These are phyloP conservation scores for Trichoderma guizhouense DNA, from an alignment of 2,329 filamentous ascomycete species.

Conservation along the genomic window DNA sequence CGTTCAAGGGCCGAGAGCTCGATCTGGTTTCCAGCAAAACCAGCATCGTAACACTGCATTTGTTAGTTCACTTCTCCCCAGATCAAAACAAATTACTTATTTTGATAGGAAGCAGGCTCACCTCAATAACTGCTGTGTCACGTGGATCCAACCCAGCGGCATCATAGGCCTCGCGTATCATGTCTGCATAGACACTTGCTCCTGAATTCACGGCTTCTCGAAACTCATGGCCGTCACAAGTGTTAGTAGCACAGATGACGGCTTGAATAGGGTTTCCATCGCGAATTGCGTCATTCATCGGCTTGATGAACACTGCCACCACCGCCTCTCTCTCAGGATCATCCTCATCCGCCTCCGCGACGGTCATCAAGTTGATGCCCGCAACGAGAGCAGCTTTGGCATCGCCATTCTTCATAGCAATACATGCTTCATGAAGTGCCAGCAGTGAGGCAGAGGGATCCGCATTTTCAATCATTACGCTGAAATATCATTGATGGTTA, in stretches of 20 bases:
- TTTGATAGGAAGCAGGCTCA: constrained; percentile 29
- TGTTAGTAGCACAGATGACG: constrained; percentile 33
- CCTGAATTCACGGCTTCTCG: neutral
- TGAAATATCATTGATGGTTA: neutral
- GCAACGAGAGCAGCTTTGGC: constrained; percentile 30
- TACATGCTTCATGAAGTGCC: constrained; percentile 4
- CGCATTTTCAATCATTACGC: constrained; percentile 1
- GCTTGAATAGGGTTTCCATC: constrained; percentile 41
- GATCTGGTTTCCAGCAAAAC: constrained; percentile 40
- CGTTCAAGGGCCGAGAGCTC: constrained; percentile 36
- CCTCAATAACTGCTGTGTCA: constrained; percentile 7
- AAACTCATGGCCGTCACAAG: constrained; percentile 38
- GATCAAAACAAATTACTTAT: neutral
- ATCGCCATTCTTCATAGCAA: neutral
- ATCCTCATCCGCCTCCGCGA: constrained; percentile 18
- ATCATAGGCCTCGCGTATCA: neutral
- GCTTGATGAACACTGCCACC: constrained; percentile 41
- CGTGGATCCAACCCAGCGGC: neutral
- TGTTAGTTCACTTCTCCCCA: neutral
- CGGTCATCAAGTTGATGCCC: constrained; percentile 34
- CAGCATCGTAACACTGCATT: constrained; percentile 43
- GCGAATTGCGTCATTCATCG: constrained; percentile 40
- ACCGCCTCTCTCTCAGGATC: constrained; percentile 39
- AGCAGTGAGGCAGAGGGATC: constrained; percentile 9
- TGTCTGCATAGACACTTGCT: neutral